Conservation (phyloP, 208 protist genomes). For the Trypanosoma platydactyli region DNA sequence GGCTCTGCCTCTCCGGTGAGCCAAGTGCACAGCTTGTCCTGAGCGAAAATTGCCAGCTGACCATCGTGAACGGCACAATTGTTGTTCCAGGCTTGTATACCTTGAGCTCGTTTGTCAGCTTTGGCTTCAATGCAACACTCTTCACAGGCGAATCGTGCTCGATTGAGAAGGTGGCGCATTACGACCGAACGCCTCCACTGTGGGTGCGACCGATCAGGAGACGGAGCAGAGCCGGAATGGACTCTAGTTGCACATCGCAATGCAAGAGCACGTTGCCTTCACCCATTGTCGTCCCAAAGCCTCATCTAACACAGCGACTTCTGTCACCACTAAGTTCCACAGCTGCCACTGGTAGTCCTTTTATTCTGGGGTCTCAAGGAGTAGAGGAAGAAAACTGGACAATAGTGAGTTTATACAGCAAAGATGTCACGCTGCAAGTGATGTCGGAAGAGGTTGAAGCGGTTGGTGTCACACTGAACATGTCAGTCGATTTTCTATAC, state of each 20-base stretch:
- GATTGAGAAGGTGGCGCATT: conserved; percentile 54
- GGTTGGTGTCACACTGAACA: conserved; percentile 52
- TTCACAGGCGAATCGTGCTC: conserved; percentile 52
- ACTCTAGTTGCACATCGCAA: conserved; percentile 16
- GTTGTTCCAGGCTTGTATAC: conserved; percentile 78
- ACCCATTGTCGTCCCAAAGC: conserved; percentile 4
- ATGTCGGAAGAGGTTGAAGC: conserved; percentile 69
- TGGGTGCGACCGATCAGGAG: not conserved
- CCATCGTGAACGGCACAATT: conserved; percentile 84
- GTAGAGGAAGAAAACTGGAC: conserved; percentile 29
- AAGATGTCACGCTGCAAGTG: conserved; percentile 42
- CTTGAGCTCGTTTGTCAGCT: conserved; percentile 84
- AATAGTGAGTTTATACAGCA: conserved; percentile 41
- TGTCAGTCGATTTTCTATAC: conserved; percentile 37
- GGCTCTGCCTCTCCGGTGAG: conserved; percentile 44
- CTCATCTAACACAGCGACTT: conserved; percentile 11
- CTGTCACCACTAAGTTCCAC: conserved; percentile 23
- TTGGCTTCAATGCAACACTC: conserved; percentile 55
- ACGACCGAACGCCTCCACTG: not conserved
- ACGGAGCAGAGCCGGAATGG: conserved; percentile 13
- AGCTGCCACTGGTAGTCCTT: not conserved
- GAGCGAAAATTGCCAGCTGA: conserved; percentile 77
- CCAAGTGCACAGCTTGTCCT: conserved; percentile 72
- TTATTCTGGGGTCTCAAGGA: not conserved
- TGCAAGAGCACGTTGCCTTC: conserved; percentile 5